phyloP scores from a whole-genome alignment of 768 basidiomycete genomes.

The Lactarius trivialis region DNA sequence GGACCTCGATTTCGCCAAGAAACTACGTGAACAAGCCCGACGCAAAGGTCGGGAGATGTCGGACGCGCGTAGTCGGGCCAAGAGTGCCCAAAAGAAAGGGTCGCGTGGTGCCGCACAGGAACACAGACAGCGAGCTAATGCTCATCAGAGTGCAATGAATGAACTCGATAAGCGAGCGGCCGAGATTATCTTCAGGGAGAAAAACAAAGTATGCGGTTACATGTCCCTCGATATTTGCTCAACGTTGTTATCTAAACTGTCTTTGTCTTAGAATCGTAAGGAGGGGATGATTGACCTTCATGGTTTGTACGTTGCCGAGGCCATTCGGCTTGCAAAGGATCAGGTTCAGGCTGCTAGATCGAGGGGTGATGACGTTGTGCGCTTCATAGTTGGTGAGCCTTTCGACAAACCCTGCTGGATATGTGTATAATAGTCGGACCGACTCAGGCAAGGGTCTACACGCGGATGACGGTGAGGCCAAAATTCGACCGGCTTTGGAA shows the following conservation, averaged over 20 bases:
- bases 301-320: slow-evolving; percentile 4
- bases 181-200: neutral
- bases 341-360: neutral
- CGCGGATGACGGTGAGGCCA: neutral
- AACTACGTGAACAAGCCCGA: slow-evolving; percentile 4
- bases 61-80: too few relatives aligned
- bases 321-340: neutral
- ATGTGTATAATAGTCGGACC: neutral
- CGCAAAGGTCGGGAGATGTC: neutral
- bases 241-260: neutral
- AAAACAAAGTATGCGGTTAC: slow-evolving; percentile 12
- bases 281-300: slow-evolving; percentile 8
- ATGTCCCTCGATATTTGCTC: too few relatives aligned
- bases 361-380: neutral
- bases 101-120: too few relatives aligned
- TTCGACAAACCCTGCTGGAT: neutral
- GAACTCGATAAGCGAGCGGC: slow-evolving; percentile 1
- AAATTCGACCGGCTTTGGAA: slow-evolving; percentile 12
- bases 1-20: neutral
- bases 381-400: slow-evolving; percentile 15
- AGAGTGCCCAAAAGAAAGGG: neutral
- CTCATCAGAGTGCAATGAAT: neutral
- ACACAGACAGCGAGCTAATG: neutral
- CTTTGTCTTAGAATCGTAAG: neutral
- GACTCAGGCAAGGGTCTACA: slow-evolving; percentile 8